Evolutionary conservation across 164 flowering plant genomes (phyloP), one percentile per base, ranked within the genome.

Genomic region (Umbellularia californica): DNA sequence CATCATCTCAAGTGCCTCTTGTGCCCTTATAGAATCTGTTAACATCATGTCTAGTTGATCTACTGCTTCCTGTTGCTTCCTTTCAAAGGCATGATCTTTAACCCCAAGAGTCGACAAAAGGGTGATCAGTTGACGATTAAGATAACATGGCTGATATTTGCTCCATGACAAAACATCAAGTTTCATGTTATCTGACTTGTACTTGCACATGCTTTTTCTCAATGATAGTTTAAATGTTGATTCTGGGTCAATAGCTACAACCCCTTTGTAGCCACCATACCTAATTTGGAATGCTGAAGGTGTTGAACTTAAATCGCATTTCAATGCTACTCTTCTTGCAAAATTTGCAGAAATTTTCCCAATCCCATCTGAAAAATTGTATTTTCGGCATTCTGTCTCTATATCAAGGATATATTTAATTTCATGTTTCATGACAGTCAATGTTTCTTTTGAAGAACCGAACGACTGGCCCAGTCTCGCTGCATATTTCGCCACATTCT

Each of bases 391-490:
- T 68, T 24, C 62, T 58, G 75, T 72, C 76, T 82, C 82, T 23
- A 90, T 65, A 77, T 95, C 99, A 77, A 83, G 88, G 76, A 95
- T 87, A 0, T 11, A 64, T 71, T 84, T 88, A 75, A 85, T 71
- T 77, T 93, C 99, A 75, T 85, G 17, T 33, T 62, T 33, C 13
- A 2, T 10, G 69, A 95, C 96, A 68, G 58, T 83, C 30, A 93
- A 67, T 51, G 95, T 88, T 83, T 95, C 96, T 3, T 70, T 88
- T 2, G 98, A 95, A 1, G 99, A 93, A 71, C 98, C 72, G 22
- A 95, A 88, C 4, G 97, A 91, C 75, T 95, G 98, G 64, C 99
- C 99, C 20, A 95, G 84, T 73, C 99, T 86, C 22, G 98, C 97
- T 19, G 94, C 92, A 87, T 90, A 90, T 76, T 90, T 92, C 15